These are phyloP conservation scores for Balamuthia mandrillaris DNA, from an alignment of 208 protist genomes.

Conservation along the genomic window DNA sequence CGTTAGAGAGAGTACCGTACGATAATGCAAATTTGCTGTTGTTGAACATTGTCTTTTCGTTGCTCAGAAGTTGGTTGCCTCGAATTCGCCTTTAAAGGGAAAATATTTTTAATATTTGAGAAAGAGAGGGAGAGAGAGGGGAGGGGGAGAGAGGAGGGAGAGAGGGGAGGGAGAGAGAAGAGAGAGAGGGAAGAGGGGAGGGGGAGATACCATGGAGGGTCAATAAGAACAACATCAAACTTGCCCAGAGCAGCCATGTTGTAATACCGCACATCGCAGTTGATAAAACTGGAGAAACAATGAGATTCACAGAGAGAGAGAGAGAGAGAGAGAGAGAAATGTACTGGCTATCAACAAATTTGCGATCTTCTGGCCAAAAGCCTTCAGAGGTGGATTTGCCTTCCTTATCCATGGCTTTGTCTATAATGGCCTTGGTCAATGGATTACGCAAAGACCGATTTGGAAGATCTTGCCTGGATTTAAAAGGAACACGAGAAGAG, in stretches of 20 bases:
- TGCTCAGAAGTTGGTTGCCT: constrained; percentile 30
- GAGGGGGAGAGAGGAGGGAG: not conserved
- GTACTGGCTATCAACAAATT: not conserved
- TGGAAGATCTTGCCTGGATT: constrained; percentile 1
- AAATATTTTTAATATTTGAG: not conserved
- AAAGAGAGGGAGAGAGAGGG: too few species aligned
- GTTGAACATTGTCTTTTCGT: constrained; percentile 47
- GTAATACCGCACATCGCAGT: constrained; percentile 28
- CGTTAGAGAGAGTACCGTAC: constrained; percentile 51
- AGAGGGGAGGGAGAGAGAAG: not conserved
- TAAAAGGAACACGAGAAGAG: too few species aligned
- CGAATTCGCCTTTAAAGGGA: constrained; percentile 11
- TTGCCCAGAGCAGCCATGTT: constrained; percentile 45
- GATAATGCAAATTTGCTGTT: constrained; percentile 12
- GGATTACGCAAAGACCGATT: not conserved
- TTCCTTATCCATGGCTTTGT: constrained; percentile 14
- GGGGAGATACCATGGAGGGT: constrained; percentile 56
- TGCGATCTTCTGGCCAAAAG: not conserved
- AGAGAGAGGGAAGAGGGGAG: not conserved
- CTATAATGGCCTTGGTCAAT: constrained; percentile 8
- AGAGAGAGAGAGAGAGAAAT: not conserved
- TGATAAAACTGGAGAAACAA: constrained; percentile 4
- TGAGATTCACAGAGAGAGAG: not conserved
- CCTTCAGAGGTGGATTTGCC: not conserved
- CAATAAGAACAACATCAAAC: constrained; percentile 61